A percentile compares a stretch with the other conserved stretches of the same genome.
Conservation (phyloP, 441 rosid genomes). For the Gossypium trilobum region DNA sequence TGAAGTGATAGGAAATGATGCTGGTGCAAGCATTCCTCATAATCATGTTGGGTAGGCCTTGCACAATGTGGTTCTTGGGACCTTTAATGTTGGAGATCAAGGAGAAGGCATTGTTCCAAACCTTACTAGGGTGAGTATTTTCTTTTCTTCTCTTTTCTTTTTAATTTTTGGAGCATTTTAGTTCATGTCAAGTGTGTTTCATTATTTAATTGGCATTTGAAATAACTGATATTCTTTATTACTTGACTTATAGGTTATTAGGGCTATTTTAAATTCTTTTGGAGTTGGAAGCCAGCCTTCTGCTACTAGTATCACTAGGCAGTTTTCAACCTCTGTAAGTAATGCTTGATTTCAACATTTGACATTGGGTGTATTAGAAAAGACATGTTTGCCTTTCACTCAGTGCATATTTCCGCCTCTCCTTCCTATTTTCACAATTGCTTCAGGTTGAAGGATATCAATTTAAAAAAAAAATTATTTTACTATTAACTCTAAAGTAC, state of each 20-base stretch:
- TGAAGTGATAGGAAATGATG: constrained; percentile 42
- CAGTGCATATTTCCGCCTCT: neutral
- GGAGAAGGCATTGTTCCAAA: constrained; percentile 68
- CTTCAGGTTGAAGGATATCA: neutral
- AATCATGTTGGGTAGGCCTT: constrained; percentile 61
- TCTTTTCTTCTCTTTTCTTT: neutral
- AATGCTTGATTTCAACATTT: neutral
- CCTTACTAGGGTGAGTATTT: constrained; percentile 41
- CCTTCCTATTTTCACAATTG: neutral
- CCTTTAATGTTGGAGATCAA: constrained; percentile 73
- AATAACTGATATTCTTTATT: neutral
- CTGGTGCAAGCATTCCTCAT: constrained; percentile 41
- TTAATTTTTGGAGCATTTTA: neutral
- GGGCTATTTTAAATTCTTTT: constrained; percentile 72
- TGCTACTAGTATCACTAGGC: neutral
- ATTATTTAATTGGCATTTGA: neutral
- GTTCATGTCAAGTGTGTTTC: neutral
- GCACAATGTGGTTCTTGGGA: constrained; percentile 81
- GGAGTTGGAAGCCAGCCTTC: constrained; percentile 53
- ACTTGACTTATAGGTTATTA: constrained; percentile 56
- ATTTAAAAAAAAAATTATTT: neutral
- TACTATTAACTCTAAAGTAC: neutral
- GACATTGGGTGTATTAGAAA: neutral
- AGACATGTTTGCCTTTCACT: neutral
- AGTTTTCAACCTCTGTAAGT: constrained; percentile 12